Evolutionary conservation across 2,329 filamentous ascomycete genomes (phyloP).

Genomic region (Fonsecaea pugnacius): DNA sequence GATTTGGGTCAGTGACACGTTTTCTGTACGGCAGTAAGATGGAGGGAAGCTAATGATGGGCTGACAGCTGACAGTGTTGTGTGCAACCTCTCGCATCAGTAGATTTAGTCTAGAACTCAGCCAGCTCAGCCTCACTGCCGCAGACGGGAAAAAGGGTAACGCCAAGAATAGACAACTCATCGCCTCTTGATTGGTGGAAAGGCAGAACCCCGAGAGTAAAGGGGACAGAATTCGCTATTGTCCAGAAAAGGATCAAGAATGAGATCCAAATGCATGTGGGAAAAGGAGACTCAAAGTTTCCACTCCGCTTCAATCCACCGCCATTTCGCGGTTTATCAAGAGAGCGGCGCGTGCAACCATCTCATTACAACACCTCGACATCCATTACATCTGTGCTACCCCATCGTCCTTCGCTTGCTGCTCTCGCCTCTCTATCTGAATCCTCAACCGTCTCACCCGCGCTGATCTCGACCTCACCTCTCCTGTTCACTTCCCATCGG

Average conservation of each 20-base stretch:
- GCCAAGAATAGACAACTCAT: constrained; percentile 14
- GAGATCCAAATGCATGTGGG: constrained; percentile 9
- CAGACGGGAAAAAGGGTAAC: not conserved
- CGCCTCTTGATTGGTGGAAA: constrained; percentile 16
- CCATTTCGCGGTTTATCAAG: not conserved
- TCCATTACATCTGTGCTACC: not conserved
- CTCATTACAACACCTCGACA: not conserved
- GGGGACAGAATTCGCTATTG: constrained; percentile 12
- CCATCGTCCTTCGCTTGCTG: not conserved
- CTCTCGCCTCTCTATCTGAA: not conserved
- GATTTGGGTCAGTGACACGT: not conserved
- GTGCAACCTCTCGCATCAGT: not conserved
- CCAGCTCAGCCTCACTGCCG: constrained; percentile 16
- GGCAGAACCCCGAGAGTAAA: not conserved
- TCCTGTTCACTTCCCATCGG: constrained; percentile 2
- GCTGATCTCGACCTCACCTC: constrained; percentile 3
- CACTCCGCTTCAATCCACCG: not conserved
- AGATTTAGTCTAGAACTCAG: constrained; percentile 14
- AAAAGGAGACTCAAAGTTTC: constrained; percentile 9
- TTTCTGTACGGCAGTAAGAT: not conserved
- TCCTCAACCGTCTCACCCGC: constrained; percentile 10
- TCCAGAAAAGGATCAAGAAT: constrained; percentile 7
- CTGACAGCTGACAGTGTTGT: not conserved
- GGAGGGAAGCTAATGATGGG: not conserved
- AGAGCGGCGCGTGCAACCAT: not conserved